Conservation (phyloP, 192 early-diverging fungal genomes). For the Backusella australiensis region DNA sequence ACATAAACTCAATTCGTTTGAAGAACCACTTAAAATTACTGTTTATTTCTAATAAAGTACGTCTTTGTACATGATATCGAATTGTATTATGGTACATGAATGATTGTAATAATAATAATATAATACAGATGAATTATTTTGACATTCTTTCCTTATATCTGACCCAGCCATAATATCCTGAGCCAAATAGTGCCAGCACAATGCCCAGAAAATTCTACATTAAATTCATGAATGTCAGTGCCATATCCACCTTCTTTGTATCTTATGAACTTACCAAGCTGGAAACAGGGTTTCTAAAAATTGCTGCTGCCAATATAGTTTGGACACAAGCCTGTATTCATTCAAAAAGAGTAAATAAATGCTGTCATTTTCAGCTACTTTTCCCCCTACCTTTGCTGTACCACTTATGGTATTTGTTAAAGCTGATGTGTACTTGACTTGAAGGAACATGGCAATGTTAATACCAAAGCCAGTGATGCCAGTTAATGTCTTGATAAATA, state of each 20-base stretch:
- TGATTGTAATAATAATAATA: background rate
- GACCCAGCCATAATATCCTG: constrained; percentile 57
- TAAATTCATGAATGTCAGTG: background rate
- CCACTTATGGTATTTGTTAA: constrained; percentile 68
- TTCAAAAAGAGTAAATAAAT: background rate
- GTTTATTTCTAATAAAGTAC: background rate
- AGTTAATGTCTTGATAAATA: constrained; percentile 37
- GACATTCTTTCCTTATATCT: constrained; percentile 52
- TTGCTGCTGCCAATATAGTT: constrained; percentile 56
- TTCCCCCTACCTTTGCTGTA: constrained; percentile 48
- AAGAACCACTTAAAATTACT: background rate
- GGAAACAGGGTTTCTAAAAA: constrained; percentile 61
- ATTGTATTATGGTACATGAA: background rate
- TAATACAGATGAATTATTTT: constrained; percentile 28
- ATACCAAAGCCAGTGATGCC: constrained; percentile 62
- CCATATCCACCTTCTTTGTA: background rate
- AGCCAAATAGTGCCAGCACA: constrained; percentile 53
- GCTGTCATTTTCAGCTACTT: background rate
- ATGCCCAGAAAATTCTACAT: constrained; percentile 56
- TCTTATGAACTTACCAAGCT: constrained; percentile 41
- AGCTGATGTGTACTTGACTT: constrained; percentile 66
- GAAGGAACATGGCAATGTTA: constrained; percentile 68
- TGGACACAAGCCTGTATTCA: constrained; percentile 52
- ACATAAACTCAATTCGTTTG: background rate
- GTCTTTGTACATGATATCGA: background rate